Evolutionary conservation across 2,329 filamentous ascomycete species (phyloP).

Genomic region (Penicillium sp.): DNA sequence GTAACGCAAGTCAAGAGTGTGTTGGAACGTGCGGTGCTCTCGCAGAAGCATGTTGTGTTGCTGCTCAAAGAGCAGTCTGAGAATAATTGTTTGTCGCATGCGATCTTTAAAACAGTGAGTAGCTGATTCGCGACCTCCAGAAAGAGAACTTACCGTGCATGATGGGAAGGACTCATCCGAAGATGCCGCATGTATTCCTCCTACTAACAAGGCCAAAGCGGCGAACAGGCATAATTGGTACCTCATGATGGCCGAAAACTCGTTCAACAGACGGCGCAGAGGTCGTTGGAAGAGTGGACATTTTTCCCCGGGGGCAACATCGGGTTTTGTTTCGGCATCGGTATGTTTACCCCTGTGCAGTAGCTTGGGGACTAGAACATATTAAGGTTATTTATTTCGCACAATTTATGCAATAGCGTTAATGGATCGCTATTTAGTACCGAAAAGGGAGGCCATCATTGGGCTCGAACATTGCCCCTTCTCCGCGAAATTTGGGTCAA

Average conservation of each 20-base stretch:
- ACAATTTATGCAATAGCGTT: not conserved
- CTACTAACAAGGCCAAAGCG: constrained; percentile 7
- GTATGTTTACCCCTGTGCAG: not conserved
- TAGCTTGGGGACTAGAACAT: constrained; percentile 4
- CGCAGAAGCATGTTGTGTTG: constrained; percentile 15
- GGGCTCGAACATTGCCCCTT: not conserved
- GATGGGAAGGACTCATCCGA: constrained; percentile 7
- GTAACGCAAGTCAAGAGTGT: constrained; percentile 8
- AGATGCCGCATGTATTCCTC: not conserved
- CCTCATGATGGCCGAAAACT: constrained; percentile 7
- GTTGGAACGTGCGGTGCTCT: not conserved
- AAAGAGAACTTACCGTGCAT: constrained; percentile 8
- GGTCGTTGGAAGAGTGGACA: not conserved
- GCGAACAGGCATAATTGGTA: not conserved
- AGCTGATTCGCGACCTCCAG: not conserved
- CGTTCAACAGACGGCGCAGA: not conserved
- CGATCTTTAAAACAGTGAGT: constrained; percentile 5
- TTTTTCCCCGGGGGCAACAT: not conserved
- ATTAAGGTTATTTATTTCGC: constrained; percentile 8
- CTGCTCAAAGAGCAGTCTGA: constrained; percentile 13
- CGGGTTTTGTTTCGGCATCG: constrained; percentile 10
- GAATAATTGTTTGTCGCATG: constrained; percentile 9
- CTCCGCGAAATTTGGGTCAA: not conserved
- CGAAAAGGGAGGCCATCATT: not conserved
- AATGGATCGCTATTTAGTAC: not conserved